Conservation (phyloP, 306 rosid genomes). For the Hippophae rhamnoides region DNA sequence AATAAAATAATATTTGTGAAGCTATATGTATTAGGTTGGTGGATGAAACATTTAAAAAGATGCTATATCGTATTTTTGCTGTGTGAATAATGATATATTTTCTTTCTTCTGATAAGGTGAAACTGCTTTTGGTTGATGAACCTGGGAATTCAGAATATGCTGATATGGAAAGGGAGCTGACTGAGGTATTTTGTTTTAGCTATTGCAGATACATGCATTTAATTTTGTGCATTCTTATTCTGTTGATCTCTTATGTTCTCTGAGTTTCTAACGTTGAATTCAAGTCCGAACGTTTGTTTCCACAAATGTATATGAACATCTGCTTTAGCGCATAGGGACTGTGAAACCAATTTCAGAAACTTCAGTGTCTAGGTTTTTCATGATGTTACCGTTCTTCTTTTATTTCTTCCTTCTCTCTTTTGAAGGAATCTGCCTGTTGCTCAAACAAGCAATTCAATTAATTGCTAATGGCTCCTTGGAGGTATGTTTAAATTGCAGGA, state of each 20-base stretch:
- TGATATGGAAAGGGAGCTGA: slow-evolving; percentile 91
- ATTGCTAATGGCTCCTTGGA: slow-evolving; percentile 36
- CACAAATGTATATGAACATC: slow-evolving; percentile 14
- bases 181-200: slow-evolving; percentile 42
- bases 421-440: slow-evolving; percentile 46
- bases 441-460: slow-evolving; percentile 38
- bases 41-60: not conserved
- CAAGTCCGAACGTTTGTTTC: slow-evolving; percentile 4
- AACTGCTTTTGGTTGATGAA: slow-evolving; percentile 54
- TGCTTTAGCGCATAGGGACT: slow-evolving; percentile 17
- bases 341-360: slow-evolving; percentile 9
- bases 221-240: slow-evolving; percentile 1
- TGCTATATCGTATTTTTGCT: not conserved
- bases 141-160: slow-evolving; percentile 73
- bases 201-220: not conserved
- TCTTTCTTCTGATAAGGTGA: slow-evolving; percentile 43
- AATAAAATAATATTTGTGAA: not conserved
- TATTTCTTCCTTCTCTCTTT: slow-evolving; percentile 38
- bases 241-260: slow-evolving; percentile 1
- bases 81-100: slow-evolving; percentile 6
- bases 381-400: slow-evolving; percentile 29
- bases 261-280: slow-evolving; percentile 2
- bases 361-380: slow-evolving; percentile 29
- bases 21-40: not conserved
- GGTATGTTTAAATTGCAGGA: slow-evolving; percentile 31